Evolutionary conservation across 768 basidiomycete genomes (phyloP), one percentile per base, ranked within the genome.

Genomic region (Cystobasidium onofrii): DNA sequence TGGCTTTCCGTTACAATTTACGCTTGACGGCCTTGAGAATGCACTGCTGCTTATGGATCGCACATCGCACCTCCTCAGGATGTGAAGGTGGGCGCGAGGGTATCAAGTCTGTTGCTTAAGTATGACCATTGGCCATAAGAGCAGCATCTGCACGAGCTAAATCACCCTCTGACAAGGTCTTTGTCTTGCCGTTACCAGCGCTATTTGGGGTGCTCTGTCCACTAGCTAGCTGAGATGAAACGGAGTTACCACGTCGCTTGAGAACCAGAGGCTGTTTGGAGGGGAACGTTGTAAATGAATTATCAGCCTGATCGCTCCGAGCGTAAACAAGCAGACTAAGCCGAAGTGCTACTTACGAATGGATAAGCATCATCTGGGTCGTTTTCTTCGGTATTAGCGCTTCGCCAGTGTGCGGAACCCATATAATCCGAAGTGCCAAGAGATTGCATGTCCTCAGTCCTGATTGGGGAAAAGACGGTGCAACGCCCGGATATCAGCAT

Each of bases 281-380:
- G n/a, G n/a, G n/a, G n/a, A n/a, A n/a, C n/a, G n/a, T n/a, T n/a
- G n/a, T n/a, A n/a, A n/a, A n/a, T n/a, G n/a, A n/a, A n/a, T n/a
- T n/a, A n/a, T n/a, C n/a, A n/a, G n/a, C n/a, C n/a, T n/a, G n/a
- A n/a, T n/a, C n/a, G n/a, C n/a, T n/a, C n/a, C n/a, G n/a, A n/a
- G n/a, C n/a, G n/a, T n/a, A n/a, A n/a, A n/a, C n/a, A n/a, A n/a
- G n/a, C n/a, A n/a, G n/a, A n/a, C n/a, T n/a, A n/a, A n/a, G n/a
- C n/a, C n/a, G 2, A 66, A 62, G 39, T 73, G 44, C 62, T 50
- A 18, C 71, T 77, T 46, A 78, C 74, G 43, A 73, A 73, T 77
- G 90, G 91, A 83, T 91, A 94, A 36, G 87, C 86, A 76, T 95
- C 93, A 43, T 96, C 93, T 67, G 97, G 93, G 33, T 92, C 92